Evolutionary conservation across 345 rosid genomes (phyloP).

Genomic region (Brassica nigra): DNA sequence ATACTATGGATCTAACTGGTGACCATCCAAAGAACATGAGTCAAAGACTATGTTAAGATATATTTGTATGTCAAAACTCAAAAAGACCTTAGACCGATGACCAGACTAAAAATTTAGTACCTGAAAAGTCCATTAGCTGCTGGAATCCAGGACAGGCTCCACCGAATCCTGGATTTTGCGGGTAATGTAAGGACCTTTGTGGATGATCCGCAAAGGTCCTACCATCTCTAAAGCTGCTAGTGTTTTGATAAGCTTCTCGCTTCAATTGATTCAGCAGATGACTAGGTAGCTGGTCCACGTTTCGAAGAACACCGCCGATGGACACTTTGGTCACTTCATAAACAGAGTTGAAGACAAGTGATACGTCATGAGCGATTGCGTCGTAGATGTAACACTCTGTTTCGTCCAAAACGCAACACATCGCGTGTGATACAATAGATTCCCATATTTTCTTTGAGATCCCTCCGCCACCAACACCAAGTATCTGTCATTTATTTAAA

Average conservation of each 20-base stretch:
- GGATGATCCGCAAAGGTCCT: conserved; percentile 32
- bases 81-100: not conserved
- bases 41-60: not conserved
- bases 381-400: conserved; percentile 47
- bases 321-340: conserved; percentile 50
- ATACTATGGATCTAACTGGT: not conserved
- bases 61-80: not conserved
- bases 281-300: conserved; percentile 40
- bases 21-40: too few species aligned
- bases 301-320: conserved; percentile 34
- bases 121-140: conserved; percentile 22
- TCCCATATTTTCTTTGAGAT: conserved; percentile 59
- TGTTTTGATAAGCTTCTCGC: conserved; percentile 53
- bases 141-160: conserved; percentile 11
- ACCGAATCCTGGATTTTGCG: conserved; percentile 30
- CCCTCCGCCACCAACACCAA: conserved; percentile 34
- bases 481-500: conserved; percentile 42
- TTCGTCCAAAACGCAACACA: conserved; percentile 55
- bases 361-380: conserved; percentile 29
- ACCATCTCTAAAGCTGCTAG: conserved; percentile 27
- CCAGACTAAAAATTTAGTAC: not conserved
- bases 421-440: conserved; percentile 61
- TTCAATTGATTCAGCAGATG: conserved; percentile 51
- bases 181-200: conserved; percentile 40
- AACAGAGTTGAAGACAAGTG: conserved; percentile 52